Evolutionary conservation across 2,329 filamentous ascomycete species (phyloP).

Genomic region (Colletotrichum sp.): DNA sequence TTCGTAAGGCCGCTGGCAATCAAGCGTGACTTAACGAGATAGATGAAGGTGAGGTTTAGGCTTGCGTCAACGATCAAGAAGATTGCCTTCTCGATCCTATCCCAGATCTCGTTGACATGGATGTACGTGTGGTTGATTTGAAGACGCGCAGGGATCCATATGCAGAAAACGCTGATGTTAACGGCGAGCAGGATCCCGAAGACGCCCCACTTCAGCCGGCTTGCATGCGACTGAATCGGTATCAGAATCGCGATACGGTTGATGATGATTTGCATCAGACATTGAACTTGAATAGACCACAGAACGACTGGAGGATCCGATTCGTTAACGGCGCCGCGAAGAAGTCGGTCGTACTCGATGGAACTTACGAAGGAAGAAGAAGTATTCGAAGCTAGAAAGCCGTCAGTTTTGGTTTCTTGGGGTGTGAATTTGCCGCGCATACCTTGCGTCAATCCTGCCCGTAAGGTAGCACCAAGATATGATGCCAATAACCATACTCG

Average conservation of each 20-base stretch:
- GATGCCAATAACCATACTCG: constrained; percentile 37
- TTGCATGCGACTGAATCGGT: constrained; percentile 38
- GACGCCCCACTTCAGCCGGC: constrained; percentile 47
- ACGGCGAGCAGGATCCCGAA: constrained; percentile 45
- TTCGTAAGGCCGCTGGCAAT: constrained; percentile 53
- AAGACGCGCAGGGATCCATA: constrained; percentile 55
- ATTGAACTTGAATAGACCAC: constrained; percentile 35
- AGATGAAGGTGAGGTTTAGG: constrained; percentile 53
- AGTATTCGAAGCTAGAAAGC: not conserved
- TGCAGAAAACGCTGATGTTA: constrained; percentile 54
- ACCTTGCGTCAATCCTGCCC: constrained; percentile 36
- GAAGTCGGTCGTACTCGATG: too few species aligned
- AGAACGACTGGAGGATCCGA: not conserved
- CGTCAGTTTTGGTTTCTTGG: not conserved
- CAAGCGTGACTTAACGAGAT: constrained; percentile 46
- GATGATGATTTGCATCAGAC: constrained; percentile 57
- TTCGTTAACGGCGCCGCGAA: not conserved
- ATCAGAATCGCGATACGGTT: constrained; percentile 54
- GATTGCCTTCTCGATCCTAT: constrained; percentile 52
- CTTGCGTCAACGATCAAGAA: constrained; percentile 49
- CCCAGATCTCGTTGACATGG: constrained; percentile 51
- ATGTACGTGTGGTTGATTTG: constrained; percentile 43
- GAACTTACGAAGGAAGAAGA: constrained; percentile 13
- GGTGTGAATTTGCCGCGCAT: rapidly evolving
- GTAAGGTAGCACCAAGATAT: constrained; percentile 40